Percentiles rank a stretch among this genome's conserved stretches.
phyloP scores from a whole-genome alignment of 2,329 filamentous ascomycete genomes.

The Xylariaceae sp. region DNA sequence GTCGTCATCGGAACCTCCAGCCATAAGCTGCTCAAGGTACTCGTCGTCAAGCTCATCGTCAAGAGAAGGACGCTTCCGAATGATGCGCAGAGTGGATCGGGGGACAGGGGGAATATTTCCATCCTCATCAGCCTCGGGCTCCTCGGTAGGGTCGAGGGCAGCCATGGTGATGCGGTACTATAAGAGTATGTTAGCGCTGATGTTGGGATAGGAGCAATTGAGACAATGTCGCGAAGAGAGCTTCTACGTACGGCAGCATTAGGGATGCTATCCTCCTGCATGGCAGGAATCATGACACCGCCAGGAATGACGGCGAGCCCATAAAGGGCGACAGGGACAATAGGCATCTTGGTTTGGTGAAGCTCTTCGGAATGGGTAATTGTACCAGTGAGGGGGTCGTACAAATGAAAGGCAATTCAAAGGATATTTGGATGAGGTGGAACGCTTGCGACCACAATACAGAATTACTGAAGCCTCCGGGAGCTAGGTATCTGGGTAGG shows the following conservation, averaged over 20 bases:
- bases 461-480: no score
- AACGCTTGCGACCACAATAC: no score
- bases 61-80: constrained; percentile 65
- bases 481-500: no score
- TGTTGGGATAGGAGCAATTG: background rate
- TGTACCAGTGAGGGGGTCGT: no score
- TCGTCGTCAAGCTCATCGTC: constrained; percentile 65
- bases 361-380: background rate
- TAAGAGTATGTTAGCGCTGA: constrained; percentile 1
- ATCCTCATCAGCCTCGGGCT: constrained; percentile 60
- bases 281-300: constrained; percentile 75
- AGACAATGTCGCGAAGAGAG: background rate
- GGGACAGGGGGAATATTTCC: constrained; percentile 58
- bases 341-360: constrained; percentile 41
- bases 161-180: constrained; percentile 99
- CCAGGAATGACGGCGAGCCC: constrained; percentile 86
- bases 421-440: no score
- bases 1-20: constrained; percentile 43
- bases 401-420: no score
- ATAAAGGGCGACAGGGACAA: constrained; percentile 74
- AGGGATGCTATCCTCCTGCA: constrained; percentile 62
- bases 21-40: constrained; percentile 53
- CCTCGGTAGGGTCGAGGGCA: constrained; percentile 84
- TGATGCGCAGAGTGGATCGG: constrained; percentile 85
- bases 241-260: constrained; percentile 63